Evolutionary conservation across 352 stramenopile genomes (phyloP).

Genomic region (Phytopythium montanum): DNA sequence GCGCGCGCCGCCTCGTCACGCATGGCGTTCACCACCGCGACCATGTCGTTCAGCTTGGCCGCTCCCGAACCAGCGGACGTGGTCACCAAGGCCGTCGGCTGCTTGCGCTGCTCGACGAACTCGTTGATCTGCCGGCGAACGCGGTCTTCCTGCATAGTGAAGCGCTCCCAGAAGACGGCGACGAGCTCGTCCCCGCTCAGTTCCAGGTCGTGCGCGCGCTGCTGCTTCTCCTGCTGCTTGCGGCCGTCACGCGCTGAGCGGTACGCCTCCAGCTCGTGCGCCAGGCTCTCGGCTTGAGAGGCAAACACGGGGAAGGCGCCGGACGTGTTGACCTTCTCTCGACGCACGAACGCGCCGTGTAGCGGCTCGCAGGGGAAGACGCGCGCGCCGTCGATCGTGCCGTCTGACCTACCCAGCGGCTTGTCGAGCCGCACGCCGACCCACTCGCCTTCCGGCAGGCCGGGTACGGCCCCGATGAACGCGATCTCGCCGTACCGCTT

Average conservation of each 20-base stretch:
- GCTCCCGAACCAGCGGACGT: conserved; percentile 33
- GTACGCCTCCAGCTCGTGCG: conserved; percentile 43
- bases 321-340: conserved; percentile 46
- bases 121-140: conserved; percentile 42
- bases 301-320: conserved; percentile 51
- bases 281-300: conserved; percentile 49
- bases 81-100: conserved; percentile 26
- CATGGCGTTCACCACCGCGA: conserved; percentile 49
- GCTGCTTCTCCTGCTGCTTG: conserved; percentile 16
- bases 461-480: conserved; percentile 51
- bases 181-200: conserved; percentile 37
- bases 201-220: conserved; percentile 18
- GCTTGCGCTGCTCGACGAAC: conserved; percentile 62
- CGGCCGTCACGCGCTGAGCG: conserved; percentile 36
- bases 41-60: conserved; percentile 46
- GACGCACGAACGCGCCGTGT: conserved; percentile 66
- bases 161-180: conserved; percentile 60
- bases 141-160: conserved; percentile 46
- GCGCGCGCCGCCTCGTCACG: conserved; percentile 50
- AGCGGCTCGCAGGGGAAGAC: conserved; percentile 63
- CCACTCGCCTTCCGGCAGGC: conserved; percentile 60
- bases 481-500: conserved; percentile 66
- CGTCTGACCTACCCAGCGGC: conserved; percentile 74
- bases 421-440: conserved; percentile 73
- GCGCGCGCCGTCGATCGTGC: conserved; percentile 35